phyloP scores from a whole-genome alignment of 1,284 basidiomycete genomes.

The Blastosporella zonata region DNA sequence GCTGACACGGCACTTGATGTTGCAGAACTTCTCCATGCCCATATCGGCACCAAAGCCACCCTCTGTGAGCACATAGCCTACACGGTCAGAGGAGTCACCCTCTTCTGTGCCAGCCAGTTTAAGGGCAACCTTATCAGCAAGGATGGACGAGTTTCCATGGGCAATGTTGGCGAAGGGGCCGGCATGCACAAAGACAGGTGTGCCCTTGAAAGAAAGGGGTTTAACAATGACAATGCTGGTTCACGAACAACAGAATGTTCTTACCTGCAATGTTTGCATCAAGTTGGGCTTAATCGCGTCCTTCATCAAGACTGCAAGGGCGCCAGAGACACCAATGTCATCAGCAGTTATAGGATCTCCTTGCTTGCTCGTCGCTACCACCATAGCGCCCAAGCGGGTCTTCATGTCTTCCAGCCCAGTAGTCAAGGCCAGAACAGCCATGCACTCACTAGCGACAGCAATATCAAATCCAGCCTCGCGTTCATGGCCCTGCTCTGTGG shows the following conservation, averaged over 20 bases:
- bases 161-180: constrained; percentile 99
- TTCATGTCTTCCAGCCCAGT: constrained; percentile 92
- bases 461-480: constrained; percentile 96
- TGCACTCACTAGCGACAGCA: constrained; percentile 95
- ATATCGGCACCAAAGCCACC: constrained; percentile 99
- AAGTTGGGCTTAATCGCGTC: constrained; percentile 99
- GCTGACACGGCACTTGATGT: constrained; percentile 97
- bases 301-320: constrained; percentile 97
- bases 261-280: constrained; percentile 94
- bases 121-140: constrained; percentile 93
- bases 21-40: constrained; percentile 99
- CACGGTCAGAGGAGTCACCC: constrained; percentile 78
- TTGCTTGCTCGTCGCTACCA: constrained; percentile 91
- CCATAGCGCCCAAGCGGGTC: constrained; percentile 89
- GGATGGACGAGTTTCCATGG: constrained; percentile 97
- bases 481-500: constrained; percentile 89
- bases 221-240: constrained; percentile 1
- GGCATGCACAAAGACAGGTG: constrained; percentile 98
- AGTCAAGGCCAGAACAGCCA: constrained; percentile 95
- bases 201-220: constrained; percentile 57
- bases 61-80: constrained; percentile 97
- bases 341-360: constrained; percentile 96
- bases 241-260: not conserved
- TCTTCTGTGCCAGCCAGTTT: constrained; percentile 97
- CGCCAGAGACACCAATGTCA: constrained; percentile 94